Evolutionary conservation across 208 protist genomes (phyloP).

Genomic region (Trypanosomatidae sp.): DNA sequence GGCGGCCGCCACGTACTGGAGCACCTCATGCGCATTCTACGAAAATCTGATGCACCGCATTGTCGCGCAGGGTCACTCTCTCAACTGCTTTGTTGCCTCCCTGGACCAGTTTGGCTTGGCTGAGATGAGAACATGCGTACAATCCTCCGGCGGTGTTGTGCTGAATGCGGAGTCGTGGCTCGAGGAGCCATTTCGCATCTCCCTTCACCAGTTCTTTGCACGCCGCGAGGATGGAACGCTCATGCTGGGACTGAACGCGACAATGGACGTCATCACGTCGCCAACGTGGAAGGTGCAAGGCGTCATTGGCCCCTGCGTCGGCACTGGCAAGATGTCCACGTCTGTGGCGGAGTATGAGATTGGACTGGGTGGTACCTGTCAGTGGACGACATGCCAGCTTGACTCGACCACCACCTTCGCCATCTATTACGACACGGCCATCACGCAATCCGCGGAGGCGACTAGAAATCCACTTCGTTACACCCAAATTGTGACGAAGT

Average conservation of each 20-base stretch:
- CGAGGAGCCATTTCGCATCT: slow-evolving; percentile 95
- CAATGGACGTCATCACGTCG: slow-evolving; percentile 96
- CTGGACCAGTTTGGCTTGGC: slow-evolving; percentile 97
- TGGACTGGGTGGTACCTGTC: slow-evolving; percentile 96
- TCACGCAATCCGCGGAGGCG: slow-evolving; percentile 34
- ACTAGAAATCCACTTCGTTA: slow-evolving; percentile 56
- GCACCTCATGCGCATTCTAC: slow-evolving; percentile 91
- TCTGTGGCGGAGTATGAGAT: slow-evolving; percentile 91
- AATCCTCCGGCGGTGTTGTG: slow-evolving; percentile 94
- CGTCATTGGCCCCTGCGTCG: slow-evolving; percentile 92
- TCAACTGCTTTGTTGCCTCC: slow-evolving; percentile 97
- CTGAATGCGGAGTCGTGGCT: slow-evolving; percentile 97
- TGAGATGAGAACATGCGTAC: slow-evolving; percentile 96
- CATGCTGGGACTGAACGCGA: slow-evolving; percentile 95
- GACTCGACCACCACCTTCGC: slow-evolving; percentile 94
- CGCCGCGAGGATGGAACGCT: slow-evolving; percentile 61
- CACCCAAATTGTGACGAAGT: slow-evolving; percentile 96
- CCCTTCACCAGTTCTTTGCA: slow-evolving; percentile 92
- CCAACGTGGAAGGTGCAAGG: slow-evolving; percentile 96
- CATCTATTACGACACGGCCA: slow-evolving; percentile 97
- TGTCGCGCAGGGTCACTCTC: slow-evolving; percentile 92
- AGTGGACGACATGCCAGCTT: slow-evolving; percentile 97
- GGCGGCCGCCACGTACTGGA: slow-evolving; percentile 73
- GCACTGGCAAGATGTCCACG: slow-evolving; percentile 92
- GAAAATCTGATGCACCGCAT: slow-evolving; percentile 93